Evolutionary conservation across 2,329 filamentous ascomycete genomes (phyloP).

Genomic region (Colletotrichum filicis): DNA sequence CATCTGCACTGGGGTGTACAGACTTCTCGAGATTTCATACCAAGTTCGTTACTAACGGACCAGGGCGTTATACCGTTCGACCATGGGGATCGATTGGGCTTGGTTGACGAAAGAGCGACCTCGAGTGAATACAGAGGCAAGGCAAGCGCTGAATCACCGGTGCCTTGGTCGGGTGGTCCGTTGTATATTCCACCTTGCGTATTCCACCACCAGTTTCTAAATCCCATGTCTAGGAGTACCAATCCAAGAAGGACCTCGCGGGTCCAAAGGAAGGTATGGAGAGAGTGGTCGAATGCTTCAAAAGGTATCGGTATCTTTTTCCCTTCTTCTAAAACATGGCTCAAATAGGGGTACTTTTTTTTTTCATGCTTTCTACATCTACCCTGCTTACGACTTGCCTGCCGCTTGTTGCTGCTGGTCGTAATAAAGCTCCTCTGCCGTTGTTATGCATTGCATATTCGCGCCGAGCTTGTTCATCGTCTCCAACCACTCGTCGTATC

Average conservation of each 20-base stretch:
- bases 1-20: background rate
- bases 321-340: background rate
- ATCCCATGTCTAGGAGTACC: no score
- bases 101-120: background rate
- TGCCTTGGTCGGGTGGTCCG: no score
- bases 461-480: conserved; percentile 93
- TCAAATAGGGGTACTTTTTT: background rate
- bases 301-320: background rate
- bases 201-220: no score
- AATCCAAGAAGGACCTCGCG: no score
- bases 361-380: background rate
- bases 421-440: conserved; percentile 77
- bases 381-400: conserved; percentile 6
- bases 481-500: conserved; percentile 93
- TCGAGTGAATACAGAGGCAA: background rate
- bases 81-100: conserved; percentile 11
- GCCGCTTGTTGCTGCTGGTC: conserved; percentile 42
- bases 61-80: conserved; percentile 10
- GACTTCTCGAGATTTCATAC: conserved; percentile 4
- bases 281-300: background rate
- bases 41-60: conserved; percentile 15
- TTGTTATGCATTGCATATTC: conserved; percentile 88
- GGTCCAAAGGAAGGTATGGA: no score
- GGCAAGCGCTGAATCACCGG: background rate
- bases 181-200: no score